Conservation (phyloP, 345 rosid genomes). For the Limnanthes douglasii region DNA sequence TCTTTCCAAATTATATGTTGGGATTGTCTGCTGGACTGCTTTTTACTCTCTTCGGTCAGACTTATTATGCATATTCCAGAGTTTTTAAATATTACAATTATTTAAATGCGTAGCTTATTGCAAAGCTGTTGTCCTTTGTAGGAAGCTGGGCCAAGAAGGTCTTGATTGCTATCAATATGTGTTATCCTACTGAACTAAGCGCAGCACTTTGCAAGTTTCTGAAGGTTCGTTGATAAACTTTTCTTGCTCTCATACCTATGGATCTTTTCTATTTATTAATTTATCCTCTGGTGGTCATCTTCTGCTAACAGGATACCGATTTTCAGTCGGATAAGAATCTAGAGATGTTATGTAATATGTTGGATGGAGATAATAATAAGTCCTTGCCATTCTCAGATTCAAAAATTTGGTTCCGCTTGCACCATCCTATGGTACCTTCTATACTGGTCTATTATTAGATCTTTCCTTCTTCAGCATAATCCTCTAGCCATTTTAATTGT, state of each 20-base stretch:
- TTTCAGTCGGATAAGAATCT: slow-evolving; percentile 24
- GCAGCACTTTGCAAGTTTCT: slow-evolving; percentile 39
- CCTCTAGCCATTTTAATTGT: slow-evolving; percentile 6
- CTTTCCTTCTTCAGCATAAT: background rate
- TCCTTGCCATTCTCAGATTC: slow-evolving; percentile 38
- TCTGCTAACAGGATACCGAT: slow-evolving; percentile 28
- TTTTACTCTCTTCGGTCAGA: too few species aligned
- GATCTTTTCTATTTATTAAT: slow-evolving; percentile 5
- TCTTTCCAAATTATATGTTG: too few species aligned
- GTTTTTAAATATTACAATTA: too few species aligned
- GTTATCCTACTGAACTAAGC: slow-evolving; percentile 53
- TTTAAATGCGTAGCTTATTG: background rate
- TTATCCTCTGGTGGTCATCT: slow-evolving; percentile 6
- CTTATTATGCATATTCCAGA: too few species aligned
- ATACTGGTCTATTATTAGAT: background rate
- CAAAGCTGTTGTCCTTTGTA: slow-evolving; percentile 12
- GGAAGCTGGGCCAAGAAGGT: slow-evolving; percentile 66
- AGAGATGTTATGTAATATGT: slow-evolving; percentile 36
- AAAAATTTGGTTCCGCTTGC: slow-evolving; percentile 68
- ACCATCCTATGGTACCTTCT: slow-evolving; percentile 71
- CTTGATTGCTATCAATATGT: slow-evolving; percentile 42
- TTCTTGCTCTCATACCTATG: background rate
- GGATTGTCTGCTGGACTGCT: background rate
- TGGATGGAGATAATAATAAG: slow-evolving; percentile 44
- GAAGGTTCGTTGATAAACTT: slow-evolving; percentile 30